These are phyloP conservation scores for Dinochytrium kinnereticum DNA, from an alignment of 371 early-diverging fungal species.

Conservation along the genomic window DNA sequence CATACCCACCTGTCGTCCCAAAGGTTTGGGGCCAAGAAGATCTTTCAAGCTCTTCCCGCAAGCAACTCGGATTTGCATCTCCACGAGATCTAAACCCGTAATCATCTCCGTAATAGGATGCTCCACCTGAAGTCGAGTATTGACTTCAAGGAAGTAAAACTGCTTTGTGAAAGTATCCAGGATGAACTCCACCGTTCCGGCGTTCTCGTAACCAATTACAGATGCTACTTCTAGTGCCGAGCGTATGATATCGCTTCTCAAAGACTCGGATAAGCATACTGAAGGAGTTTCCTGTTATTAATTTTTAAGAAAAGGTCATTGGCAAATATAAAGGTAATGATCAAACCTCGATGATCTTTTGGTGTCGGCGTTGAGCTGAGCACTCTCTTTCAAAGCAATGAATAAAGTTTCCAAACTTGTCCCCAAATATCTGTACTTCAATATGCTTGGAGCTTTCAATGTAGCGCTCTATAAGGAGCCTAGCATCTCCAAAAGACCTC, in stretches of 20 bases:
- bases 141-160: constrained; percentile 93
- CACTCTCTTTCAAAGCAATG: constrained; percentile 92
- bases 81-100: constrained; percentile 90
- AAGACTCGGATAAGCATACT: constrained; percentile 33
- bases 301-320: too few species aligned
- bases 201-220: constrained; percentile 83
- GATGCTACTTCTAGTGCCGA: constrained; percentile 80
- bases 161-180: constrained; percentile 74
- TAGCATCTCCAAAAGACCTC: constrained; percentile 86
- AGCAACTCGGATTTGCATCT: constrained; percentile 85
- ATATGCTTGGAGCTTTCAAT: constrained; percentile 89
- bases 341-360: constrained; percentile 92
- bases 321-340: too few species aligned
- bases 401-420: constrained; percentile 69
- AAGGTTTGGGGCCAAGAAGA: constrained; percentile 58
- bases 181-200: constrained; percentile 93
- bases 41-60: constrained; percentile 65
- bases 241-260: constrained; percentile 48
- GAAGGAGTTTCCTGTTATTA: constrained; percentile 67
- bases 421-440: constrained; percentile 71
- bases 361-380: constrained; percentile 93
- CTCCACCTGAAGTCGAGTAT: constrained; percentile 61
- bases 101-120: constrained; percentile 77
- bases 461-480: constrained; percentile 90
- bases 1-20: not conserved